phyloP scores from a whole-genome alignment of 257 asterid species.

The Echium plantagineum region DNA sequence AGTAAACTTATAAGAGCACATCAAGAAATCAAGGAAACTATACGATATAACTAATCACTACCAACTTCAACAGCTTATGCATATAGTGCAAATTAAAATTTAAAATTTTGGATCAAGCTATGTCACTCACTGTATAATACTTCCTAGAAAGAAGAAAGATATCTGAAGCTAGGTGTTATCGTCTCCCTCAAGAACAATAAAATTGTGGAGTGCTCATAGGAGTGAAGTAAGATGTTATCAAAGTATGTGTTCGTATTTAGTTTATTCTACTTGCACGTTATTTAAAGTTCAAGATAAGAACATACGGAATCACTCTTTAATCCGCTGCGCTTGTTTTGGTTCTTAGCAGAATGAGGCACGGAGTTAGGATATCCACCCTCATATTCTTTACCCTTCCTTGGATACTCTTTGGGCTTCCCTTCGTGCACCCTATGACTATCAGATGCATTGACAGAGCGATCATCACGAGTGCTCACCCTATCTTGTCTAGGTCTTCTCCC shows the following conservation, averaged over 20 bases:
- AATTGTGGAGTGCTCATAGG: background rate
- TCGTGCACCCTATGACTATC: constrained; percentile 52
- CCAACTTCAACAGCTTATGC: background rate
- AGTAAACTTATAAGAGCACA: no score
- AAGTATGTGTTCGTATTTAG: background rate
- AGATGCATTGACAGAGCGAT: constrained; percentile 42
- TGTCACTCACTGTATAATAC: no score
- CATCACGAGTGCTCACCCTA: constrained; percentile 49
- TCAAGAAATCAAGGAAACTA: no score
- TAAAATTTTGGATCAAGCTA: no score
- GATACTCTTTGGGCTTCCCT: constrained; percentile 39
- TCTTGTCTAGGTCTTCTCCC: constrained; percentile 66
- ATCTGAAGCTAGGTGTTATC: background rate
- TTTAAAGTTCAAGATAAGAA: constrained; percentile 25
- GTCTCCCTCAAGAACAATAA: background rate
- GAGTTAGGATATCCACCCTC: constrained; percentile 53
- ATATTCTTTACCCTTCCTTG: constrained; percentile 58
- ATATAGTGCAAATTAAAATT: no score
- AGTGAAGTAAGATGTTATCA: background rate
- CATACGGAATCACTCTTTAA: constrained; percentile 75
- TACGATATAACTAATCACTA: background rate
- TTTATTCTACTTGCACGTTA: constrained; percentile 6
- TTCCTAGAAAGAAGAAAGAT: background rate
- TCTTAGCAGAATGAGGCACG: constrained; percentile 39
- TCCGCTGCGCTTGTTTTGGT: constrained; percentile 43